These are phyloP conservation scores for Debaryomyces coudertii DNA, from an alignment of 1,139 yeast genomes.

Conservation along the genomic window DNA sequence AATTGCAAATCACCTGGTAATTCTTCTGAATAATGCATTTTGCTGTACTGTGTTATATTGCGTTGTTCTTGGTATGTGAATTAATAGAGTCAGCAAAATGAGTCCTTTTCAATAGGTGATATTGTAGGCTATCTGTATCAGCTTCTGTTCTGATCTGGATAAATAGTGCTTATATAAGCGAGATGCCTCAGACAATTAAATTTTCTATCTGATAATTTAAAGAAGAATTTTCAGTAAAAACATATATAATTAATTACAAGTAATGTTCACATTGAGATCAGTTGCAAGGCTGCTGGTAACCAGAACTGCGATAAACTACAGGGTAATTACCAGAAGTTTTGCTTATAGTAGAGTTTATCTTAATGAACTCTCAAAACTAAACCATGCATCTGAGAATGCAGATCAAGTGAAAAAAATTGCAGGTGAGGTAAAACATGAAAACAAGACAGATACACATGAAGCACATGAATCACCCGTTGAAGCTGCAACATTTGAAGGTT, in stretches of 20 bases:
- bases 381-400: neutral
- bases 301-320: neutral
- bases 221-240: neutral
- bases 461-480: neutral
- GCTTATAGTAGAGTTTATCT: neutral
- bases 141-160: no score
- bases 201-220: neutral
- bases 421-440: neutral
- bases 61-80: no score
- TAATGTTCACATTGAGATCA: constrained; percentile 7
- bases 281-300: constrained; percentile 1
- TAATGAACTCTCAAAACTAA: neutral
- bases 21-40: no score
- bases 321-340: neutral
- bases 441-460: neutral
- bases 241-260: neutral
- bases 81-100: no score
- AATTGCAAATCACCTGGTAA: no score
- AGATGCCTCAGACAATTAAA: constrained; percentile 5
- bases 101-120: no score
- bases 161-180: constrained; percentile 7
- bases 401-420: neutral
- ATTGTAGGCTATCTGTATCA: no score
- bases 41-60: no score
- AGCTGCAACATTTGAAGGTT: constrained; percentile 14